phyloP scores from a whole-genome alignment of 2,329 filamentous ascomycete species.

The Pseudogymnoascus sp. region DNA sequence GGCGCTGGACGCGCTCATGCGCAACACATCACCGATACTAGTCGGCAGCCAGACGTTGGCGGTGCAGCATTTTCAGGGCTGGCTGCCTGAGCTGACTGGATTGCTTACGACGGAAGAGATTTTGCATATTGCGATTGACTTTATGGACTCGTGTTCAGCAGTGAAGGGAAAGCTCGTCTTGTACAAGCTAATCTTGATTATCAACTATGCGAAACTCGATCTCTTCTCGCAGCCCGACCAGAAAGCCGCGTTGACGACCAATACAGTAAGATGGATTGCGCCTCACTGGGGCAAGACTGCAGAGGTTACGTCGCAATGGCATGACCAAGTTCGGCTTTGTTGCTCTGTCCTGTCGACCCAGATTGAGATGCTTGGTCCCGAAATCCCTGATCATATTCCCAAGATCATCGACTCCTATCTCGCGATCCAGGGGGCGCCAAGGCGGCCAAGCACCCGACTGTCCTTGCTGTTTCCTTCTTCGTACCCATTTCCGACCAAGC shows the following conservation, averaged over 20 bases:
- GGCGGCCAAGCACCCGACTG: slow-evolving; percentile 53
- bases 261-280: slow-evolving; percentile 81
- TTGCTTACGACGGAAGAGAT: slow-evolving; percentile 77
- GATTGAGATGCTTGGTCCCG: slow-evolving; percentile 64
- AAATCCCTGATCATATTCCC: slow-evolving; percentile 81
- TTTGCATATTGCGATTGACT: slow-evolving; percentile 81
- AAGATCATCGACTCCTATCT: slow-evolving; percentile 87
- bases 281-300: slow-evolving; percentile 82
- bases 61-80: slow-evolving; percentile 93
- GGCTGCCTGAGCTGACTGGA: slow-evolving; percentile 82
- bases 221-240: slow-evolving; percentile 75
- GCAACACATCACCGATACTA: slow-evolving; percentile 71
- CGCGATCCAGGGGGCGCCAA: slow-evolving; percentile 53
- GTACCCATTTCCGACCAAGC: slow-evolving; percentile 77
- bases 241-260: slow-evolving; percentile 62
- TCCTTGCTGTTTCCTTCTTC: slow-evolving; percentile 83
- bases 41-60: slow-evolving; percentile 92
- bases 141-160: slow-evolving; percentile 79
- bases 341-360: slow-evolving; percentile 88
- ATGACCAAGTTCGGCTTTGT: slow-evolving; percentile 85
- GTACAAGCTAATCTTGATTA: slow-evolving; percentile 86
- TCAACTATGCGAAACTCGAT: slow-evolving; percentile 77
- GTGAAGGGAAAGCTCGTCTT: slow-evolving; percentile 87
- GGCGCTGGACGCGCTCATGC: slow-evolving; percentile 81
- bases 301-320: slow-evolving; percentile 74